phyloP scores from a whole-genome alignment of 1,284 basidiomycete genomes.

The Ustilago bromivora region DNA sequence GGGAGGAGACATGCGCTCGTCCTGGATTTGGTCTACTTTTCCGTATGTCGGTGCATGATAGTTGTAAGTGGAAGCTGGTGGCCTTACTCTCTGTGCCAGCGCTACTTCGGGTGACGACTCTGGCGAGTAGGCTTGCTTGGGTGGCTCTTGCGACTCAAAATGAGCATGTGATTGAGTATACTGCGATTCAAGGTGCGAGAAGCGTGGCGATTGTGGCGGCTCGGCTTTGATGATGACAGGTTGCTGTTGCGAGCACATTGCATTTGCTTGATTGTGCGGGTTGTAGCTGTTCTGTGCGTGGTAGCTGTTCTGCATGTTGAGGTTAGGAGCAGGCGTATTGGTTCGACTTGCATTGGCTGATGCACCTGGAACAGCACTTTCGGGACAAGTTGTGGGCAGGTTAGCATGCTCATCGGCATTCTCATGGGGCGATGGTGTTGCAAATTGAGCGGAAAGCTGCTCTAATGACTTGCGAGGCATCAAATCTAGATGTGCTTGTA shows the following conservation, averaged over 20 bases:
- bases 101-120: constrained; percentile 49
- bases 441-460: constrained; percentile 30
- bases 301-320: background rate
- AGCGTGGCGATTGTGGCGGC: constrained; percentile 26
- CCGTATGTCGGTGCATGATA: background rate
- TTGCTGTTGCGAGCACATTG: background rate
- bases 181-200: constrained; percentile 7
- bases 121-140: constrained; percentile 25
- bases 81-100: constrained; percentile 27
- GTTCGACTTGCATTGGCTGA: constrained; percentile 13
- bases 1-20: constrained; percentile 36
- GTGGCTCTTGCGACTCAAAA: background rate
- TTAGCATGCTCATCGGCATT: constrained; percentile 7
- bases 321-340: background rate
- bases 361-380: background rate
- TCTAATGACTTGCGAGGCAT: constrained; percentile 38
- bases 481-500: constrained; percentile 52
- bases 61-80: constrained; percentile 3
- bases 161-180: background rate
- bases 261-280: background rate
- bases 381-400: background rate
- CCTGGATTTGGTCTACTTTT: constrained; percentile 17
- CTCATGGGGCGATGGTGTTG: constrained; percentile 22
- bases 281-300: background rate
- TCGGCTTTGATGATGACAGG: constrained; percentile 27